phyloP scores from a whole-genome alignment of 2,329 filamentous ascomycete genomes.

The Sclerotinia borealis region DNA sequence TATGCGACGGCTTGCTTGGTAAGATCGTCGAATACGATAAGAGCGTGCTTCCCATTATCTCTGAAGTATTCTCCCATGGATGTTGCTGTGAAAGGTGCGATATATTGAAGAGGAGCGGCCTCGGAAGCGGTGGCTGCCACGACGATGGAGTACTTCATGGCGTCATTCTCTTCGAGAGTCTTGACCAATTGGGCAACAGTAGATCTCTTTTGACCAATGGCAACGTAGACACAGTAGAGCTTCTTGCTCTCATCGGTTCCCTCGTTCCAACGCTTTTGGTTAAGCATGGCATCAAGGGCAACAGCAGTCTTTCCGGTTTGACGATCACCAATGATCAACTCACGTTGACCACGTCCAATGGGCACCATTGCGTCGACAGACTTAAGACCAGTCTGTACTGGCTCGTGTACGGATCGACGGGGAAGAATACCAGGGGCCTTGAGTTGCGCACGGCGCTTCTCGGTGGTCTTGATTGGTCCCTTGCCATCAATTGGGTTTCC shows the following conservation, averaged over 20 bases:
- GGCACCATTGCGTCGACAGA: constrained; percentile 99
- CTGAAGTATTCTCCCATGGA: constrained; percentile 60
- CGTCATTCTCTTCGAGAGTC: constrained; percentile 99
- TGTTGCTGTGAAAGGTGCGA: constrained; percentile 81
- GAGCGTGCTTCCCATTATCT: constrained; percentile 79
- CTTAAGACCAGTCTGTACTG: constrained; percentile 99
- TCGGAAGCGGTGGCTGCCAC: constrained; percentile 93
- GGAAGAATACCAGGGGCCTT: constrained; percentile 99
- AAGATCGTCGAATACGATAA: constrained; percentile 91
- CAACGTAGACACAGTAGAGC: constrained; percentile 99
- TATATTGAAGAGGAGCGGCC: constrained; percentile 89
- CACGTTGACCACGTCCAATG: constrained; percentile 99
- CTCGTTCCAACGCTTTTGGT: constrained; percentile 98
- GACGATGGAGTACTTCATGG: constrained; percentile 95
- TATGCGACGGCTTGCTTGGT: constrained; percentile 98
- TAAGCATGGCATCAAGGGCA: constrained; percentile 94
- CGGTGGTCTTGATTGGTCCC: constrained; percentile 87
- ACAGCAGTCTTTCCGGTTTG: constrained; percentile 99
- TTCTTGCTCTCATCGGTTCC: constrained; percentile 87
- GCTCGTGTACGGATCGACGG: constrained; percentile 94
- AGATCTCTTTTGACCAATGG: constrained; percentile 98
- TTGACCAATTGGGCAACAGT: constrained; percentile 99
- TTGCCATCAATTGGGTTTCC: constrained; percentile 99
- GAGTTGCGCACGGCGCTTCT: constrained; percentile 93
- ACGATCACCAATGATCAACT: constrained; percentile 99